Conservation (phyloP, 2,329 filamentous ascomycete species). For the Coniochaeta hoffmannii region DNA sequence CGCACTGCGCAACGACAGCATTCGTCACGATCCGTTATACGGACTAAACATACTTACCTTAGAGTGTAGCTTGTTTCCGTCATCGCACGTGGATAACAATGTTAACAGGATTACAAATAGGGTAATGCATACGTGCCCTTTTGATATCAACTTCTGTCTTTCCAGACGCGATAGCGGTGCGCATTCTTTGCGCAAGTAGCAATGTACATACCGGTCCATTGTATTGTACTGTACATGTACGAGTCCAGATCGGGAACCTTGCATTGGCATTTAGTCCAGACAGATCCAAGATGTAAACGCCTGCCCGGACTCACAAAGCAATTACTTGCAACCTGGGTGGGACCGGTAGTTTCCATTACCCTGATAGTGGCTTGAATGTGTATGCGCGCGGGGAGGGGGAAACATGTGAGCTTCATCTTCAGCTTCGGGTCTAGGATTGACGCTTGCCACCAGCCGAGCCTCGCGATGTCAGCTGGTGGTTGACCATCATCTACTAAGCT, state of each 20-base stretch:
- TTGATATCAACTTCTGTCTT: not conserved
- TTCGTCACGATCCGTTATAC: not conserved
- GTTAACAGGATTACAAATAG: no score
- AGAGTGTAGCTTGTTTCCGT: no score
- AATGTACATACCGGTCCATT: no score
- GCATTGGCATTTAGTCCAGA: not conserved
- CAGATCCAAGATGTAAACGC: not conserved
- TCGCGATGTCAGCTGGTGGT: not conserved
- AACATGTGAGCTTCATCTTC: not conserved
- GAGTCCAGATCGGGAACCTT: not conserved
- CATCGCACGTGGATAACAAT: no score
- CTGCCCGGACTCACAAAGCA: not conserved
- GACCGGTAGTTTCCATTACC: no score
- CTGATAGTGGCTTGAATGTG: no score
- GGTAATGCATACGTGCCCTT: not conserved
- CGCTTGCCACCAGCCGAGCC: not conserved
- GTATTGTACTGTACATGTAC: not conserved
- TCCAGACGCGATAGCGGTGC: not conserved
- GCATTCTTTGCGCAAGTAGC: constrained; percentile 1
- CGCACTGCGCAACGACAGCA: not conserved
- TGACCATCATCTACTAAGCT: not conserved
- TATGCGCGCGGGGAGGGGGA: not conserved
- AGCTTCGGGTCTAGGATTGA: not conserved
- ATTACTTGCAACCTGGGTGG: not conserved
- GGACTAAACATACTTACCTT: no score